phyloP scores from a whole-genome alignment of 768 basidiomycete genomes.

The Daedaleopsis nitida region DNA sequence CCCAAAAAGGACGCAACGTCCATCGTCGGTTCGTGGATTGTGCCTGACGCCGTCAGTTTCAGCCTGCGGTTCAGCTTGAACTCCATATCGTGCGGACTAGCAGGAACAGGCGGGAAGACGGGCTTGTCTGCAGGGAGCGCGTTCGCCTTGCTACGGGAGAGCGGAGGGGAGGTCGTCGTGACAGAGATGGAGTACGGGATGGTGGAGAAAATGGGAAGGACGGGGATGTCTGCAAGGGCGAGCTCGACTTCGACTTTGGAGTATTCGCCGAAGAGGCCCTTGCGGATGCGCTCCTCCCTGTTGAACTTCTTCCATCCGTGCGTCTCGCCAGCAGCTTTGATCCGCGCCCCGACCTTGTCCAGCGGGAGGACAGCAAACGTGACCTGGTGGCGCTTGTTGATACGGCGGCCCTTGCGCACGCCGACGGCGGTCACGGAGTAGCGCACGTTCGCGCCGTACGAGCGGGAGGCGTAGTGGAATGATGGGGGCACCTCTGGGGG shows the following conservation, averaged over 20 bases:
- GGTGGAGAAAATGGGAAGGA: conserved; percentile 3
- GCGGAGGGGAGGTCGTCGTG: conserved; percentile 2
- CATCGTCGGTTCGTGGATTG: not conserved
- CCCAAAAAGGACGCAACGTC: not conserved
- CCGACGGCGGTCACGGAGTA: conserved; percentile 17
- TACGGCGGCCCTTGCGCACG: conserved; percentile 8
- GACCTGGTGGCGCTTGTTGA: conserved; percentile 1
- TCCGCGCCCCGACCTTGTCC: conserved; percentile 1
- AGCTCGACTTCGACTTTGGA: conserved; percentile 14
- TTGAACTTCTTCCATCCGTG: conserved; percentile 2
- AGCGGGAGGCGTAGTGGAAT: not conserved
- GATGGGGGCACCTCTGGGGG: conserved; percentile 11
- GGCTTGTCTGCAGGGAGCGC: conserved; percentile 1
- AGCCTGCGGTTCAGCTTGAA: conserved; percentile 11
- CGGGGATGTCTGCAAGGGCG: conserved; percentile 7
- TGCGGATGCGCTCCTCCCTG: conserved; percentile 5
- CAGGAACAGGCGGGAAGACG: conserved; percentile 10
- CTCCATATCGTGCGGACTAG: conserved; percentile 3
- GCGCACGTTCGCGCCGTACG: not conserved
- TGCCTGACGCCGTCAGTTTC: not conserved
- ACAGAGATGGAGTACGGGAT: conserved; percentile 20
- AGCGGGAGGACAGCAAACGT: conserved; percentile 14
- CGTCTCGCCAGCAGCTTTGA: not conserved
- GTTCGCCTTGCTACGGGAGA: conserved; percentile 1
- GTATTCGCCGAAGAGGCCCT: conserved; percentile 15